phyloP scores from a whole-genome alignment of 345 rosid species.

The Lepidium africanum region DNA sequence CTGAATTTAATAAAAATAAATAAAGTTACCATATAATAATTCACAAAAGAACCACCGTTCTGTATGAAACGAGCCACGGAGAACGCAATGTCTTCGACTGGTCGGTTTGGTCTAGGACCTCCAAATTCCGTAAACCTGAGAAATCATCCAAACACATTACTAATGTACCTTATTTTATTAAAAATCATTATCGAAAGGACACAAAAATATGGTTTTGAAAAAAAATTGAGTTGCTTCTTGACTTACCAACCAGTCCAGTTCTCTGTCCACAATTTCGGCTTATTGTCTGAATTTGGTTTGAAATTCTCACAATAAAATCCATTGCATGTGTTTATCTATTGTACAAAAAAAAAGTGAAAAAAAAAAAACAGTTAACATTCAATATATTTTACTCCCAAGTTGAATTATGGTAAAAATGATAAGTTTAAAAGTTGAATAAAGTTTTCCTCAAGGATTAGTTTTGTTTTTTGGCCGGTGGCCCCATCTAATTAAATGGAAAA shows the following conservation, averaged over 20 bases:
- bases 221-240: background rate
- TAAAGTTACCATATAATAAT: constrained; percentile 63
- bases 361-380: background rate
- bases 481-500: constrained; percentile 4
- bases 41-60: constrained; percentile 58
- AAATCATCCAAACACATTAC: background rate
- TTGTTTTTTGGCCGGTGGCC: constrained; percentile 4
- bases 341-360: background rate
- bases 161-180: background rate
- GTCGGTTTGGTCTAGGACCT: constrained; percentile 51
- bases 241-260: constrained; percentile 82
- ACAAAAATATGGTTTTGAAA: background rate
- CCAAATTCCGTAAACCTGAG: constrained; percentile 64
- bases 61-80: constrained; percentile 68
- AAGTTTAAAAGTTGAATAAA: background rate
- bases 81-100: constrained; percentile 72
- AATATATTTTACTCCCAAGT: background rate
- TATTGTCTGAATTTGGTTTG: constrained; percentile 45
- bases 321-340: constrained; percentile 71
- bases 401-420: background rate
- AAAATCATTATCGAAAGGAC: background rate
- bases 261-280: constrained; percentile 87
- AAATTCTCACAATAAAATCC: constrained; percentile 75
- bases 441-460: background rate
- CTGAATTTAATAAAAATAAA: background rate